These are phyloP conservation scores for Strigomonas galati DNA, from an alignment of 208 protist genomes.

Conservation along the genomic window DNA sequence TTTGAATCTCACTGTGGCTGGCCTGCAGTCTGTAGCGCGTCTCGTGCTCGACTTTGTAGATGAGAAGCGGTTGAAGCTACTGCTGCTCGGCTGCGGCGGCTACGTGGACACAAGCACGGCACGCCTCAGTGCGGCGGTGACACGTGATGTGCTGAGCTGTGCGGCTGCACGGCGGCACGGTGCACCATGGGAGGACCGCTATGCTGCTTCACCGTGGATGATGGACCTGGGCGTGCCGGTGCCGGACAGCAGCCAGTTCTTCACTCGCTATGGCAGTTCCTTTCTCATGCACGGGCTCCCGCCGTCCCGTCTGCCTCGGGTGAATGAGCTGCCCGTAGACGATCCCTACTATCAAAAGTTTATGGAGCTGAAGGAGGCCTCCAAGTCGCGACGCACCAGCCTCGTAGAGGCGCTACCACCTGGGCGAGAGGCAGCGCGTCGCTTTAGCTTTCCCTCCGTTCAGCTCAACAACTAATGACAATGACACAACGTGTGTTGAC, in stretches of 20 bases:
- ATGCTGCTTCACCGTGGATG: conserved; percentile 28
- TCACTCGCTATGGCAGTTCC: conserved; percentile 43
- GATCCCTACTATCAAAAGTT: conserved; percentile 16
- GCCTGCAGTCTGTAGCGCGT: conserved; percentile 34
- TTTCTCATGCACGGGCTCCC: conserved; percentile 58
- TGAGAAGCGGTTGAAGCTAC: conserved; percentile 19
- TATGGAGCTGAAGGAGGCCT: not conserved
- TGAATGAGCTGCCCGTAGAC: conserved; percentile 12
- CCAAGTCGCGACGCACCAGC: not conserved
- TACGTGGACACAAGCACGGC: conserved; percentile 45
- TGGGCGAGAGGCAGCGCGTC: no score
- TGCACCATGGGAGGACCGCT: conserved; percentile 18
- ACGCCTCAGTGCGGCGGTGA: conserved; percentile 32
- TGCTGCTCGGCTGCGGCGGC: conserved; percentile 38
- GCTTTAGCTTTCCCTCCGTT: no score
- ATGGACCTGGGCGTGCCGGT: conserved; percentile 29
- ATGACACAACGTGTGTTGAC: no score
- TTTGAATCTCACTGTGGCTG: conserved; percentile 89
- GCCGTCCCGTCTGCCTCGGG: conserved; percentile 12
- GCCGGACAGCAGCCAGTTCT: conserved; percentile 39
- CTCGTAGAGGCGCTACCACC: no score
- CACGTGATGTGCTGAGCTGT: conserved; percentile 47
- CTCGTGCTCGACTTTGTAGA: conserved; percentile 24
- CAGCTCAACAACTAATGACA: no score
- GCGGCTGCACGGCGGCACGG: conserved; percentile 20